Evolutionary conservation across 805 yeast species (phyloP).

Genomic region (Sugiyamaella qingdaonensis): DNA sequence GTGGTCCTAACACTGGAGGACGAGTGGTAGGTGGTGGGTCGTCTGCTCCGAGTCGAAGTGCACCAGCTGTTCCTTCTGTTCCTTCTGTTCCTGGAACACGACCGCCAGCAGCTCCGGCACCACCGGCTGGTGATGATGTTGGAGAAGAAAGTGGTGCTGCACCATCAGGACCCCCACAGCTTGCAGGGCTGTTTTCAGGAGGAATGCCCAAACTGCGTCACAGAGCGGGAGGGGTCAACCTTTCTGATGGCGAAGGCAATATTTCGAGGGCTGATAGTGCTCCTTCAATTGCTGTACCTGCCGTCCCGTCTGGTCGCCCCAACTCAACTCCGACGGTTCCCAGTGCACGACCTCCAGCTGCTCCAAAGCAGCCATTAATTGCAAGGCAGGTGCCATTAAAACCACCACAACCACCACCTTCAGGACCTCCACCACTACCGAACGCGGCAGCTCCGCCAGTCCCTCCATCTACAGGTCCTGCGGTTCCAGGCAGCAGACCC

Average conservation of each 20-base stretch:
- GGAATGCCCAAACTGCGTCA: slow-evolving; percentile 72
- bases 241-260: not conserved
- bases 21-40: slow-evolving; percentile 24
- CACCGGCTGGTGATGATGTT: not conserved
- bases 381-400: slow-evolving; percentile 19
- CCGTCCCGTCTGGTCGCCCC: slow-evolving; percentile 12
- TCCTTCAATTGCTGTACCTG: slow-evolving; percentile 16
- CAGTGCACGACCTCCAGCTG: slow-evolving; percentile 12
- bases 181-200: slow-evolving; percentile 70
- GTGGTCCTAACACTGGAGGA: slow-evolving; percentile 52
- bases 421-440: slow-evolving; percentile 13
- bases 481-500: slow-evolving; percentile 13
- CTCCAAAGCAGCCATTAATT: slow-evolving; percentile 7
- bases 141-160: slow-evolving; percentile 28
- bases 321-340: slow-evolving; percentile 8
- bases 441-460: slow-evolving; percentile 15
- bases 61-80: slow-evolving; percentile 25
- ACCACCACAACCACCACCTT: slow-evolving; percentile 13
- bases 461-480: slow-evolving; percentile 20
- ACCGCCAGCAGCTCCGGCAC: slow-evolving; percentile 27
- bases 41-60: slow-evolving; percentile 20
- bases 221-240: slow-evolving; percentile 32
- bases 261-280: slow-evolving; percentile 16
- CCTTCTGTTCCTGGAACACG: slow-evolving; percentile 21
- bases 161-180: slow-evolving; percentile 26